phyloP scores from a whole-genome alignment of 805 yeast species.

The Starmerella potacharoeniae region DNA sequence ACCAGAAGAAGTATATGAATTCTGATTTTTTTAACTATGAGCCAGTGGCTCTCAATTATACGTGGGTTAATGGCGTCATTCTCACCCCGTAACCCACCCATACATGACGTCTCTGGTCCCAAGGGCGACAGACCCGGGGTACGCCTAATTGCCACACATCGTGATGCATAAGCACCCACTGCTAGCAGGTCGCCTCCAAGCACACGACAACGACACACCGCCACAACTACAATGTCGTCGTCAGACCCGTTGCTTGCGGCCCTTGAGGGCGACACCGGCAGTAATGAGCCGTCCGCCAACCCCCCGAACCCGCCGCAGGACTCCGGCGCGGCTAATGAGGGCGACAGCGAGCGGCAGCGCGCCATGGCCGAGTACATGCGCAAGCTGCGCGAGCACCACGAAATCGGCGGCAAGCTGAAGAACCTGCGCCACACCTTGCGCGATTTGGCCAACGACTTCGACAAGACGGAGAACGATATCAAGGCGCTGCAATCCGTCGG shows the following conservation, averaged over 20 bases:
- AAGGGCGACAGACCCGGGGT: not conserved
- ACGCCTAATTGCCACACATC: not conserved
- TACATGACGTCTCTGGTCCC: no score
- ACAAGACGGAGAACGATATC: slow-evolving; percentile 92
- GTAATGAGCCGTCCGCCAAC: not conserved
- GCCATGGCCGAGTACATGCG: slow-evolving; percentile 71
- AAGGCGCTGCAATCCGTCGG: slow-evolving; percentile 96
- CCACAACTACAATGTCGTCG: slow-evolving; percentile 12
- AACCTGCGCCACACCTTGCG: slow-evolving; percentile 72
- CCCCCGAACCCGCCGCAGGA: not conserved
- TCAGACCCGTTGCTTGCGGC: slow-evolving; percentile 27
- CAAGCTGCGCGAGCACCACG: slow-evolving; percentile 82
- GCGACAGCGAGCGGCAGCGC: slow-evolving; percentile 61
- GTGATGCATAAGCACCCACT: not conserved
- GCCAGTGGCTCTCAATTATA: no score
- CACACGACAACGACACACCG: not conserved
- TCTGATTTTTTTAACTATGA: no score
- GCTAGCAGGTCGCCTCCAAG: not conserved
- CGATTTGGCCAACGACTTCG: slow-evolving; percentile 70
- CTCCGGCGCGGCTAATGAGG: slow-evolving; percentile 23
- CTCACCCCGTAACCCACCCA: no score
- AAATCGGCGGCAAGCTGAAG: slow-evolving; percentile 85
- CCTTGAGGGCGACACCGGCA: slow-evolving; percentile 18
- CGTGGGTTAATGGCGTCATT: no score
- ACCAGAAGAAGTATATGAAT: no score